Conservation (phyloP, 805 yeast species). For the Lipomyces orientalis region DNA sequence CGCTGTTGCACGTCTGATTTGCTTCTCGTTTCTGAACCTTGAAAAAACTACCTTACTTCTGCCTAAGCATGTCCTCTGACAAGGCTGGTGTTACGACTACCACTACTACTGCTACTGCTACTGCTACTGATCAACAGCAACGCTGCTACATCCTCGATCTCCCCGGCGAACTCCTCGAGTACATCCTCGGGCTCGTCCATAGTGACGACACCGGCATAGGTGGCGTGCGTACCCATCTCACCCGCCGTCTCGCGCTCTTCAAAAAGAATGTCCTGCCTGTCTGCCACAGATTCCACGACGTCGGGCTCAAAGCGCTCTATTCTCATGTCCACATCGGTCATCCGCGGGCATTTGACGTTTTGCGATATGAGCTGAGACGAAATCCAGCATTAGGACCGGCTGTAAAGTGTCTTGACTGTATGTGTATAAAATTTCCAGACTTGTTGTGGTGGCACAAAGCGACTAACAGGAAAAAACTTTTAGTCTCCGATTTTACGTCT, state of each 20-base stretch:
- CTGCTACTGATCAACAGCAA: not conserved
- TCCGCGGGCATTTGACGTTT: constrained; percentile 77
- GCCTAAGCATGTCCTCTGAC: not conserved
- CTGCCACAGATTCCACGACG: constrained; percentile 42
- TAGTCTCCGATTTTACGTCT: constrained; percentile 78
- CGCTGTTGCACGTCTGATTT: not conserved
- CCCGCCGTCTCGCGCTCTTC: constrained; percentile 32
- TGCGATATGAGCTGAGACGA: constrained; percentile 50
- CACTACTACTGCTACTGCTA: not conserved
- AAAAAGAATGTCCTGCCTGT: constrained; percentile 37
- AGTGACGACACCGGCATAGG: constrained; percentile 20
- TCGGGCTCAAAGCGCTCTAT: constrained; percentile 47
- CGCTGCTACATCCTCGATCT: constrained; percentile 18
- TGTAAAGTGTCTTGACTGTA: constrained; percentile 75
- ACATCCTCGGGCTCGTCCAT: constrained; percentile 21
- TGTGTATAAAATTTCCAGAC: not conserved
- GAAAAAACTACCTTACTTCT: not conserved
- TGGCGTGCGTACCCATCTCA: constrained; percentile 16
- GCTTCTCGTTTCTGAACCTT: not conserved
- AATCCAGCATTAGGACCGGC: constrained; percentile 60
- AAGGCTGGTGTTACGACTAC: not conserved
- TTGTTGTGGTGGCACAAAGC: not conserved
- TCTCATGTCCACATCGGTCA: constrained; percentile 63
- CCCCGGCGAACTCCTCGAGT: constrained; percentile 29
- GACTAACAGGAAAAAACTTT: not conserved